Evolutionary conservation across 352 stramenopile species (phyloP).

Genomic region (Globisporangium megalacanthum): DNA sequence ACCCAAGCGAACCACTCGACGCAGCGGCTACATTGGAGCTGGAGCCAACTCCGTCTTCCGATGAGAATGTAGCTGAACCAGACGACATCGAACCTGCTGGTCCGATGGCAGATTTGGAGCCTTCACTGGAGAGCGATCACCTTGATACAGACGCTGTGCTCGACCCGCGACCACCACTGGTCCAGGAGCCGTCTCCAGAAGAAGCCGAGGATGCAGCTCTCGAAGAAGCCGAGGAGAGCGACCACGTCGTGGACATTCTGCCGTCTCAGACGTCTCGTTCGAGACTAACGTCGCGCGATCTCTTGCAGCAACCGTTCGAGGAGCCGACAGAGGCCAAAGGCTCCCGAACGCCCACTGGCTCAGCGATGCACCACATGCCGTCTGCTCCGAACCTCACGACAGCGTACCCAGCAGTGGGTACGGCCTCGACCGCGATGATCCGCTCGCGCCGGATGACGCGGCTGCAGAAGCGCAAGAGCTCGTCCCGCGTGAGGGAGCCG

Average conservation of each 20-base stretch:
- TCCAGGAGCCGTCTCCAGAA: slow-evolving; percentile 6
- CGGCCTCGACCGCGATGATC: slow-evolving; percentile 11
- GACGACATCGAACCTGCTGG: background rate
- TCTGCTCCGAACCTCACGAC: slow-evolving; percentile 14
- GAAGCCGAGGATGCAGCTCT: slow-evolving; percentile 1
- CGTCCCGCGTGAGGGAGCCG: slow-evolving; percentile 18
- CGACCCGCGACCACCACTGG: background rate
- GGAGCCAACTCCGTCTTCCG: background rate
- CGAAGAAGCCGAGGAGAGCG: slow-evolving; percentile 2
- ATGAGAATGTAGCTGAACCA: background rate
- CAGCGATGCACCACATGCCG: slow-evolving; percentile 20
- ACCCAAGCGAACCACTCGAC: background rate
- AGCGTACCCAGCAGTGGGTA: background rate
- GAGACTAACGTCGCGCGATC: slow-evolving; percentile 2
- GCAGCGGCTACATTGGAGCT: background rate
- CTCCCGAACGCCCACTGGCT: background rate
- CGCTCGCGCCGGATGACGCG: slow-evolving; percentile 30
- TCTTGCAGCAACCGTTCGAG: background rate
- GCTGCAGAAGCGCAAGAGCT: slow-evolving; percentile 20
- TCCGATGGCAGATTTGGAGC: background rate
- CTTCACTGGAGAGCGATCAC: background rate
- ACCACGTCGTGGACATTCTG: slow-evolving; percentile 9
- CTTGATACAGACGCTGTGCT: background rate
- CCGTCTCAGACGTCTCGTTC: background rate
- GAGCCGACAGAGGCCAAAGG: background rate